Conservation (phyloP, 495 filamentous ascomycete genomes). For the Tuber borchii region DNA sequence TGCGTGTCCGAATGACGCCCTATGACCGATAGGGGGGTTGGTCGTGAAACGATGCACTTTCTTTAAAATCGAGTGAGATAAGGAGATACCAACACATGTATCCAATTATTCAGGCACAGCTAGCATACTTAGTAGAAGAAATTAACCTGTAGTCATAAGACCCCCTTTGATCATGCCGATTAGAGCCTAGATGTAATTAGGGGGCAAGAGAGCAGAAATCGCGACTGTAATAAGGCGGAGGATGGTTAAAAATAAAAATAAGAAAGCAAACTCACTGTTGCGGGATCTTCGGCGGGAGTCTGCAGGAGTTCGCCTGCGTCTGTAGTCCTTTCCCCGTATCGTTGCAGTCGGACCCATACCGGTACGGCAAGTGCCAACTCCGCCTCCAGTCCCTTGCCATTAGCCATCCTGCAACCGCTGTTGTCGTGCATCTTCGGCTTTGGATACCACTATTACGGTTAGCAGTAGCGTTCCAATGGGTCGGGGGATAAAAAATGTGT, state of each 20-base stretch:
- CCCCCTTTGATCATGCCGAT: slow-evolving; percentile 20
- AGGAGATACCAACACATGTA: slow-evolving; percentile 11
- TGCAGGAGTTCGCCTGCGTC: background rate
- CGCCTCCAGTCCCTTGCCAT: background rate
- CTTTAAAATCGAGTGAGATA: slow-evolving; percentile 24
- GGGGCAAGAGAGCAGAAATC: slow-evolving; percentile 17
- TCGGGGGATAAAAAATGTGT: background rate
- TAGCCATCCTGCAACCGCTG: background rate
- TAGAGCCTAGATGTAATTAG: slow-evolving; percentile 24
- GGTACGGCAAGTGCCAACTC: background rate
- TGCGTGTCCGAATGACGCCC: slow-evolving; percentile 32
- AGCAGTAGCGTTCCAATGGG: background rate
- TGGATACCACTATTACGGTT: background rate
- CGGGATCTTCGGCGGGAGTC: slow-evolving; percentile 4
- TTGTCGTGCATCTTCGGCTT: background rate
- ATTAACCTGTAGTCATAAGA: slow-evolving; percentile 10
- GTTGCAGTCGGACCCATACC: background rate
- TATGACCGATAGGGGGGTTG: slow-evolving; percentile 33
- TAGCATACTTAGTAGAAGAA: slow-evolving; percentile 12
- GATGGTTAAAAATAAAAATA: background rate
- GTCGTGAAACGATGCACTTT: slow-evolving; percentile 20
- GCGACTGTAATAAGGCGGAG: background rate
- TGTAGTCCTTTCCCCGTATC: background rate
- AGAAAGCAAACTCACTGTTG: background rate
- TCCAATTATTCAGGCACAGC: slow-evolving; percentile 13